Base-by-base conservation (phyloP, 1,284 basidiomycete genomes). In the Ceratobasidium sp. region DNA sequence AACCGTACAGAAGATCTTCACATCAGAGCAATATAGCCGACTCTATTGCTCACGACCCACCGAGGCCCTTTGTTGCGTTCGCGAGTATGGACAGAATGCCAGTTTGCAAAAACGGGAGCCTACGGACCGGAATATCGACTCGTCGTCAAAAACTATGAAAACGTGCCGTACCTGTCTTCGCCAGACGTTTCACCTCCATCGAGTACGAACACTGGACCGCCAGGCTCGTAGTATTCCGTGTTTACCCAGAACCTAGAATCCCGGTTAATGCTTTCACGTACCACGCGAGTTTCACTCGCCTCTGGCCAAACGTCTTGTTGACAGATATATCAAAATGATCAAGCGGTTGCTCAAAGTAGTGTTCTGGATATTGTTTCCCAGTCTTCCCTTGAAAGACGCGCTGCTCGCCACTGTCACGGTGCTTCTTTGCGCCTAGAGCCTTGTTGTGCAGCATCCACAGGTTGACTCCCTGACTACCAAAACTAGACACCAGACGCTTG, bases 151-250 rank as follows among this genome's bases (percentile, higher is more conserved):
- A 3, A 40, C 36, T 25, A 36, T 38, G 51, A 28, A 51, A 53
- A 49, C 21, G 67, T 33, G 36, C 86, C 86, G 56, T 92, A 77
- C 69, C 91, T 83, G 64, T 88, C 83, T 83, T 86, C 86, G 23
- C 91, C 91, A 73, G 85, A 89, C 3, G 92, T 94, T 81, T 96
- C 94, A 9, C 94, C 94, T 23, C 92, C 91, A 79, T 95, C 91
- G 60, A 95, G 81, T 11, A 94, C 85, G 77, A 92, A 88, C 30
- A 96, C 89, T 0, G 94, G 94, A 4, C 88, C 90, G 58, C 88
- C 87, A 1, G 84, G 81, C 73, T 86, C 84, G 80, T 96, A 98
- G 79, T 93, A 88, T 40, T 90, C 86, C n/a, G 86, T 86, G 78
- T 90, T 95, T 59, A 95, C 84, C 94, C 95, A 98, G 81, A 95